Percentiles rank a stretch among this genome's conserved stretches.
Conservation (phyloP, 495 filamentous ascomycete genomes). For the Penicillium longicatenatum region DNA sequence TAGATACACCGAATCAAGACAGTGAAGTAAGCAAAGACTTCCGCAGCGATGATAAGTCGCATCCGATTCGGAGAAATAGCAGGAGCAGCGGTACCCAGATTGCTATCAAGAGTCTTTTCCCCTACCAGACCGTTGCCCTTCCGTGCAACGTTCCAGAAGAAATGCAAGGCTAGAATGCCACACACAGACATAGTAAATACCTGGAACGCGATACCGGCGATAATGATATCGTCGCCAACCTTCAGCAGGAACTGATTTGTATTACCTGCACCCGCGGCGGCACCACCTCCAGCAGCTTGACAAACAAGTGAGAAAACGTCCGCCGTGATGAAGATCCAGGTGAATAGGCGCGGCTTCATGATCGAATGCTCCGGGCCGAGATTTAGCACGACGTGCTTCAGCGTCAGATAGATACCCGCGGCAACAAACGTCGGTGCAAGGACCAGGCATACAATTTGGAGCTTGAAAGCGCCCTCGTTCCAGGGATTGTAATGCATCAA, state of each 20-base stretch:
- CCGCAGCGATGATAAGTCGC: slow-evolving; percentile 50
- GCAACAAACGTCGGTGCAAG: slow-evolving; percentile 67
- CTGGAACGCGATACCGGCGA: slow-evolving; percentile 72
- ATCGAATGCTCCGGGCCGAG: slow-evolving; percentile 56
- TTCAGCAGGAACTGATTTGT: slow-evolving; percentile 20
- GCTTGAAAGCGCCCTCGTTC: slow-evolving; percentile 59
- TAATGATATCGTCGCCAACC: slow-evolving; percentile 63
- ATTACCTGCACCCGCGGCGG: slow-evolving; percentile 47
- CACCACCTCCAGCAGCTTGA: slow-evolving; percentile 65
- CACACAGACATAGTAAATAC: slow-evolving; percentile 64
- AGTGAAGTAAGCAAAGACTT: slow-evolving; percentile 58
- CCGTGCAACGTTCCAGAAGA: slow-evolving; percentile 45
- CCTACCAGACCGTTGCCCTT: slow-evolving; percentile 34
- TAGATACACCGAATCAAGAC: slow-evolving; percentile 70
- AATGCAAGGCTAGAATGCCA: slow-evolving; percentile 51
- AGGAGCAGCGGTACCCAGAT: slow-evolving; percentile 1
- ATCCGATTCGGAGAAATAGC: slow-evolving; percentile 40
- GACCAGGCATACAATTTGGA: slow-evolving; percentile 68
- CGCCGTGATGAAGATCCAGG: slow-evolving; percentile 67
- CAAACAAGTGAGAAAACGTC: slow-evolving; percentile 64
- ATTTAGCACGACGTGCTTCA: slow-evolving; percentile 63
- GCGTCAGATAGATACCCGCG: slow-evolving; percentile 66
- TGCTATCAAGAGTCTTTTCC: slow-evolving; percentile 29
- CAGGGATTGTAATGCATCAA: slow-evolving; percentile 63
- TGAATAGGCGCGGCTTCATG: slow-evolving; percentile 60